phyloP scores from a whole-genome alignment of 805 yeast species.

The Dipodascopsis uninucleata region DNA sequence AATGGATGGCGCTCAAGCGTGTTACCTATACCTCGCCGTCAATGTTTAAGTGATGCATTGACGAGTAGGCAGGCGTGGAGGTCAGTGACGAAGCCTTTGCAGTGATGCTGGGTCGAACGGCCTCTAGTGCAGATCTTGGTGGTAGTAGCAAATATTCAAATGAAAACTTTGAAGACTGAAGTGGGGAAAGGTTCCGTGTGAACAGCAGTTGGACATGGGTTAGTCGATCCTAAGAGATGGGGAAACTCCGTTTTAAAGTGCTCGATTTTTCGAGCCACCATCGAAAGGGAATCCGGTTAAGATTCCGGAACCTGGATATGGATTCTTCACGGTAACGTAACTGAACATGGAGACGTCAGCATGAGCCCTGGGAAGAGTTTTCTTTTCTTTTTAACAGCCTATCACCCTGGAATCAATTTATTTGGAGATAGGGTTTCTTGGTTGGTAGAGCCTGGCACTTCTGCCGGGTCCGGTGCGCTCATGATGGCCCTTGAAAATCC shows the following conservation, averaged over 20 bases:
- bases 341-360: slow-evolving; percentile 44
- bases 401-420: slow-evolving; percentile 44
- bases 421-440: slow-evolving; percentile 43
- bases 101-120: slow-evolving; percentile 43
- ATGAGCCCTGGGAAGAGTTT: slow-evolving; percentile 45
- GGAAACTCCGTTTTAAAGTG: slow-evolving; percentile 42
- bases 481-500: slow-evolving; percentile 44
- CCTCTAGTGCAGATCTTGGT: slow-evolving; percentile 45
- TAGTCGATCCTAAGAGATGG: slow-evolving; percentile 45
- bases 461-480: slow-evolving; percentile 43
- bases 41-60: slow-evolving; percentile 40
- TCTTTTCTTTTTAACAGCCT: slow-evolving; percentile 44
- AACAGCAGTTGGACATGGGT: slow-evolving; percentile 45
- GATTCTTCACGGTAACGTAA: slow-evolving; percentile 43
- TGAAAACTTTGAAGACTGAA: slow-evolving; percentile 45
- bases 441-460: slow-evolving; percentile 42
- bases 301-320: slow-evolving; percentile 45
- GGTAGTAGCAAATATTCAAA: slow-evolving; percentile 44
- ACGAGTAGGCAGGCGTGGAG: slow-evolving; percentile 46
- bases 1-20: slow-evolving; percentile 44
- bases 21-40: slow-evolving; percentile 44
- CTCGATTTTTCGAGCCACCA: slow-evolving; percentile 38
- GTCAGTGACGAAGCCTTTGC: slow-evolving; percentile 43
- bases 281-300: slow-evolving; percentile 47
- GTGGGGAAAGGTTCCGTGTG: slow-evolving; percentile 45